Percentiles rank a stretch among this genome's conserved stretches.
Conservation (phyloP, 2,329 filamentous ascomycete species). For the Aspergillus versicolor region DNA sequence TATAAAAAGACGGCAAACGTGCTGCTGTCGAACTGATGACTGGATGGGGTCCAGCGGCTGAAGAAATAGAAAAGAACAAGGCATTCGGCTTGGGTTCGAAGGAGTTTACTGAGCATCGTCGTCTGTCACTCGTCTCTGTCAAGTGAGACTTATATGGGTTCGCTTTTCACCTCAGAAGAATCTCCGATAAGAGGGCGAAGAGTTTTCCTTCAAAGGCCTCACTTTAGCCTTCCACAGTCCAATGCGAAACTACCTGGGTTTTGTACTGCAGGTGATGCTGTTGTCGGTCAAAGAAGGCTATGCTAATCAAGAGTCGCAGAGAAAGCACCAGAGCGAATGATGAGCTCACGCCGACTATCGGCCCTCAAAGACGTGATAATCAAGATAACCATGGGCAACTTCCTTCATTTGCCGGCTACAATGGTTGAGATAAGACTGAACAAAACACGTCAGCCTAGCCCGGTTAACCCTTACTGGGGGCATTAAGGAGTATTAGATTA, state of each 20-base stretch:
- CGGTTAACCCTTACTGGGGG: constrained; percentile 2
- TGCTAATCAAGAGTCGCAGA: neutral
- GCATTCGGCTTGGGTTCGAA: neutral
- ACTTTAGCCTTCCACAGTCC: neutral
- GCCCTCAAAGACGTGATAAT: constrained; percentile 9
- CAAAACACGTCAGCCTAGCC: constrained; percentile 7
- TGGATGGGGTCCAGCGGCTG: neutral
- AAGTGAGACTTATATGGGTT: constrained; percentile 4
- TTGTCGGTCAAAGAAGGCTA: constrained; percentile 1
- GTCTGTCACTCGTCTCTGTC: neutral
- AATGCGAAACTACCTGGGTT: constrained; percentile 9
- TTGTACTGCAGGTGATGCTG: constrained; percentile 6
- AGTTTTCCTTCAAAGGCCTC: neutral
- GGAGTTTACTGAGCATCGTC: neutral
- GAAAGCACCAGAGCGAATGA: neutral
- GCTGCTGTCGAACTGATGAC: neutral
- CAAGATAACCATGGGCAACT: constrained; percentile 5
- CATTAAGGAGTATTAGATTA: constrained; percentile 1
- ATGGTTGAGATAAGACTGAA: constrained; percentile 8
- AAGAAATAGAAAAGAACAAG: neutral
- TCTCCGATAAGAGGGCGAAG: neutral
- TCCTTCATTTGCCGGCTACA: constrained; percentile 7
- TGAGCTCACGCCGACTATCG: constrained; percentile 5
- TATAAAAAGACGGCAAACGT: constrained; percentile 1
- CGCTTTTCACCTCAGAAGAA: neutral